Conservation (phyloP, 2,329 filamentous ascomycete species). For the Fusarium sulawesiense region DNA sequence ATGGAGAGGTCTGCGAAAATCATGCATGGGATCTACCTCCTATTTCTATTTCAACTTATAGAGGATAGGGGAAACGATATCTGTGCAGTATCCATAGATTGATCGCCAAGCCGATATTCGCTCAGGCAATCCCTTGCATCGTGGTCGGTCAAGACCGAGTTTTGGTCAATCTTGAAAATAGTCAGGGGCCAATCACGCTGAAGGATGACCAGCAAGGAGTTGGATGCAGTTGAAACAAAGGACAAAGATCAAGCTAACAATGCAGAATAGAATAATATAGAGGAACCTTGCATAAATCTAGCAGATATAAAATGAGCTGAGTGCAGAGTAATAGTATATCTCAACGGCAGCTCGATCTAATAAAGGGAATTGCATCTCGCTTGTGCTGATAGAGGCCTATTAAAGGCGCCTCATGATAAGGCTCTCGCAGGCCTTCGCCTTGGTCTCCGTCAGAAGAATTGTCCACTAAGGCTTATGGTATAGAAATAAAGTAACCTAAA, state of each 20-base stretch:
- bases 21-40: slow-evolving; percentile 15
- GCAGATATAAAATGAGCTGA: neutral
- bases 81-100: neutral
- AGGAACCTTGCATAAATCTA: neutral
- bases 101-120: slow-evolving; percentile 4
- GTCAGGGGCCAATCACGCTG: slow-evolving; percentile 24
- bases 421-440: neutral
- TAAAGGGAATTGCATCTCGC: slow-evolving; percentile 15
- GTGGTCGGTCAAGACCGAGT: slow-evolving; percentile 16
- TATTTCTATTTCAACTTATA: slow-evolving; percentile 3
- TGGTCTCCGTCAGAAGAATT: neutral
- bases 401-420: neutral
- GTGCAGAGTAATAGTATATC: neutral
- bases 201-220: slow-evolving; percentile 8
- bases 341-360: neutral
- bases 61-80: slow-evolving; percentile 4
- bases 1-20: neutral
- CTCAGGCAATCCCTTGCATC: slow-evolving; percentile 16
- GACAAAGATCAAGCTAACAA: neutral
- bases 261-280: neutral
- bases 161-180: neutral
- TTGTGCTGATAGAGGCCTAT: slow-evolving; percentile 2
- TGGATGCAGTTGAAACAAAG: slow-evolving; percentile 5
- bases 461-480: no score
- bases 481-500: no score